Base-by-base conservation (phyloP, 495 filamentous ascomycete genomes). In the Xylaria castorea region DNA sequence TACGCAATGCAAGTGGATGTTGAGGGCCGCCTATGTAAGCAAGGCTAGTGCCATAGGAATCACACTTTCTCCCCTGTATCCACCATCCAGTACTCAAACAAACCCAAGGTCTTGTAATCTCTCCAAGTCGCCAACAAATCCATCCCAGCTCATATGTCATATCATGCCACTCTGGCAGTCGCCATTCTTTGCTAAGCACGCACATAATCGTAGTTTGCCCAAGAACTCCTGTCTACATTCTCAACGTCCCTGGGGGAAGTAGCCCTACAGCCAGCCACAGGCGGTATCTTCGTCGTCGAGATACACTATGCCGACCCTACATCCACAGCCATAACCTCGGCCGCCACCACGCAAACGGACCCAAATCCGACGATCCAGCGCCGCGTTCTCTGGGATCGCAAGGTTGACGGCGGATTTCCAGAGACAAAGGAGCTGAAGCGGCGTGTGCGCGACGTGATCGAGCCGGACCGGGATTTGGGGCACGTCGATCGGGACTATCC, bases 161-260 rank as follows among this genome's bases (percentile, higher is more conserved):
- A n/a, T n/a, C n/a, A n/a, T n/a, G 30, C 46, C 36, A 25, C 30
- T 57, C 44, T 27, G 25, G 32, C 5, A 11, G 34, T 40, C 8
- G 34, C 11, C 25, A 16, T 30, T 65, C 36, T 40, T 63, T 53
- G 48, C 58, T 76, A 32, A 51, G 18, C 34, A 55, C 16, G 46
- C 32, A 5, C n/a, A 18, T 22, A n/a, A 42, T n/a, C 4, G 66
- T 32, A 97, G 93, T 97, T 92, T 83, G 94, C 92, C 57, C 96
- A 99, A 89, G 96, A 99, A 83, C 93, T 99, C 66, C 91, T 99
- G 71, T 96, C 93, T n/a, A 99, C 96, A 8, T 99, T 99, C 85
- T 86, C 88, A 64, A 94, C 90, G 16, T 86, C 90, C 68, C 86
- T 99, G 0, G 94, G 95, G 58, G 95, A 98, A 81, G 91, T 99